Percentiles rank a stretch among this genome's conserved stretches.
Conservation (phyloP, 1,139 yeast species). For the Yamadazyma membranifaciens region DNA sequence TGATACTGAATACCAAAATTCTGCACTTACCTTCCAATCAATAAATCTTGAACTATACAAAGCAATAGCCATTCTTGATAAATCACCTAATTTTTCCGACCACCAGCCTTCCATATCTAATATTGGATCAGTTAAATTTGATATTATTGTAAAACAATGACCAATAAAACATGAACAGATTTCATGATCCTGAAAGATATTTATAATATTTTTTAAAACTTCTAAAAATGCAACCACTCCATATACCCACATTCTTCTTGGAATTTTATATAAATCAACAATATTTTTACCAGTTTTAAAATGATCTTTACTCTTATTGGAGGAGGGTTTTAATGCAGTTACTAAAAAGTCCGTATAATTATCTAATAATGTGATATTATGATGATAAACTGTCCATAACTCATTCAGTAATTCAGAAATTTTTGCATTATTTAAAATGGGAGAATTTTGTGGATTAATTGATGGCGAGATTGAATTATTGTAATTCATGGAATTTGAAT, state of each 20-base stretch:
- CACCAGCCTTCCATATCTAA: slow-evolving; percentile 72
- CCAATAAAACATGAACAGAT: slow-evolving; percentile 48
- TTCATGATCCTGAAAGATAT: slow-evolving; percentile 51
- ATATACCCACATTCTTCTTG: slow-evolving; percentile 79
- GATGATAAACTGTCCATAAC: slow-evolving; percentile 69
- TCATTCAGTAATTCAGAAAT: slow-evolving; percentile 59
- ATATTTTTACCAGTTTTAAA: slow-evolving; percentile 74
- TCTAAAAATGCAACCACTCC: slow-evolving; percentile 77
- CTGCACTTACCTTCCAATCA: slow-evolving; percentile 80
- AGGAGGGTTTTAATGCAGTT: slow-evolving; percentile 64
- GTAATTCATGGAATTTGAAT: slow-evolving; percentile 17
- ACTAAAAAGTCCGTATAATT: slow-evolving; percentile 69
- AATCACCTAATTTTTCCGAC: slow-evolving; percentile 73
- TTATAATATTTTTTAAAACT: slow-evolving; percentile 71
- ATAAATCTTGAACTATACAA: slow-evolving; percentile 71
- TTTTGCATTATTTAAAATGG: slow-evolving; percentile 19
- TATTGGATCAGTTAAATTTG: slow-evolving; percentile 51
- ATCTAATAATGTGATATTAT: slow-evolving; percentile 62
- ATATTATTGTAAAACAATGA: slow-evolving; percentile 51
- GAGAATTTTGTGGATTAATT: slow-evolving; percentile 5
- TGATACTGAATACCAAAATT: slow-evolving; percentile 71
- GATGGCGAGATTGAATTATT: slow-evolving; percentile 10
- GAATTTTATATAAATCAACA: slow-evolving; percentile 72
- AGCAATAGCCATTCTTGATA: slow-evolving; percentile 82
- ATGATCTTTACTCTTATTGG: slow-evolving; percentile 37